These are phyloP conservation scores for Sphagnum contortum DNA, from an alignment of 225 moss, liverwort and hornwort genomes.

Conservation along the genomic window DNA sequence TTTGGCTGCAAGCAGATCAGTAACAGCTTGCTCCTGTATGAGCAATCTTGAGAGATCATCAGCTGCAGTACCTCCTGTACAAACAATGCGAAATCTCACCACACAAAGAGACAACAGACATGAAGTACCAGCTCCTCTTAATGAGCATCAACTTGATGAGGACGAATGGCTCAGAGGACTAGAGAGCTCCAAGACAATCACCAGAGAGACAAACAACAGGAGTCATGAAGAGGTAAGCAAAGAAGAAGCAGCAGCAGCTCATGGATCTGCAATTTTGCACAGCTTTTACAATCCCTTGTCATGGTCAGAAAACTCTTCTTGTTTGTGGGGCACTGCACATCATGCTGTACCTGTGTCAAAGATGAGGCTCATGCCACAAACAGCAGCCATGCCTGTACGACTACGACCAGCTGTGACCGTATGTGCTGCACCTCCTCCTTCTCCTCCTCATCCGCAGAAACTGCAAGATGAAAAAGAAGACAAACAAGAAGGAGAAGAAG, in stretches of 20 bases:
- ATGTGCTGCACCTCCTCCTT: slow-evolving; percentile 30
- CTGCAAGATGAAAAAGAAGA: slow-evolving; percentile 36
- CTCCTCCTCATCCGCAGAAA: slow-evolving; percentile 12
- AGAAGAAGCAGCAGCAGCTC: slow-evolving; percentile 19
- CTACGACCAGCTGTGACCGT: slow-evolving; percentile 37
- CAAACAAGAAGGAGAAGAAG: slow-evolving; percentile 15
- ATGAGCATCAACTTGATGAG: slow-evolving; percentile 45
- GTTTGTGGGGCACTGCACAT: slow-evolving; percentile 27
- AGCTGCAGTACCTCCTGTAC: slow-evolving; percentile 8
- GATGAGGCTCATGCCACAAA: slow-evolving; percentile 4
- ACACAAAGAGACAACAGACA: slow-evolving; percentile 19
- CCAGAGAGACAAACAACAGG: slow-evolving; percentile 6
- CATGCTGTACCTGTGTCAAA: slow-evolving; percentile 13
- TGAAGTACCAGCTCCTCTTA: slow-evolving; percentile 33
- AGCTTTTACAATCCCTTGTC: slow-evolving; percentile 42
- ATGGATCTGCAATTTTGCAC: slow-evolving; percentile 12
- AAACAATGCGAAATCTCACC: not conserved
- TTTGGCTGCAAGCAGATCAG: slow-evolving; percentile 26
- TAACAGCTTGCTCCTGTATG: slow-evolving; percentile 14
- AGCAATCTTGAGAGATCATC: slow-evolving; percentile 17
- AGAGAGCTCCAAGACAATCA: slow-evolving; percentile 30
- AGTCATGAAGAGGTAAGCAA: not conserved
- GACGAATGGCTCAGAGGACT: slow-evolving; percentile 42
- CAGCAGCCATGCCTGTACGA: slow-evolving; percentile 32
- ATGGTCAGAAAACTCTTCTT: slow-evolving; percentile 20